phyloP scores from a whole-genome alignment of 1,284 basidiomycete genomes.

The Sphaerobolus stellatus region DNA sequence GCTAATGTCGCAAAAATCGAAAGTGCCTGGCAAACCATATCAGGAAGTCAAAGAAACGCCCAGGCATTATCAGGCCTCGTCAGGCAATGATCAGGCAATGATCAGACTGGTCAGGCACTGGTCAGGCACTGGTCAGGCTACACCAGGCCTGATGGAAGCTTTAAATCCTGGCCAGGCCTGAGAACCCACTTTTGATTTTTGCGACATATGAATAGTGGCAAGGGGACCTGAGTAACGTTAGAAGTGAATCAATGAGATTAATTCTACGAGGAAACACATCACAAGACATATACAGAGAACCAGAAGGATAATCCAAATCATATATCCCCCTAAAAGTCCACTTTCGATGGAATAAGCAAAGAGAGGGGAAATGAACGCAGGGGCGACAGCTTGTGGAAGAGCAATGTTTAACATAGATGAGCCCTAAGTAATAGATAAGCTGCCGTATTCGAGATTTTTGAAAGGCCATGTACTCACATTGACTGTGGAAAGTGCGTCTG shows the following conservation, averaged over 20 bases:
- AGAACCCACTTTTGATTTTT: too few species aligned
- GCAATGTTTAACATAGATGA: constrained; percentile 12
- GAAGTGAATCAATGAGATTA: constrained; percentile 3
- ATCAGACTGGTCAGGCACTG: too few species aligned
- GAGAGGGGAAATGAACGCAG: constrained; percentile 17
- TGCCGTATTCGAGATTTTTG: neutral
- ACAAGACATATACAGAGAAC: constrained; percentile 12
- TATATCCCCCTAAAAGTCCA: constrained; percentile 15
- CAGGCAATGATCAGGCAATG: too few species aligned
- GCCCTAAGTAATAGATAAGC: constrained; percentile 3
- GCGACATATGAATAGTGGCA: constrained; percentile 15
- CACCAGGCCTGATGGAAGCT: too few species aligned
- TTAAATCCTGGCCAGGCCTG: too few species aligned
- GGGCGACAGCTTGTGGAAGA: constrained; percentile 17
- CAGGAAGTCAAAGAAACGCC: too few species aligned
- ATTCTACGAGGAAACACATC: neutral
- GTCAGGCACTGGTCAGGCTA: too few species aligned
- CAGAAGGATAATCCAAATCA: constrained; percentile 17
- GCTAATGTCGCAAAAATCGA: too few species aligned
- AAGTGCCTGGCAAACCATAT: too few species aligned
- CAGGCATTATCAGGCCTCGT: too few species aligned
- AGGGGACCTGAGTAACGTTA: too few species aligned
- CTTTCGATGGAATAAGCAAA: constrained; percentile 20
- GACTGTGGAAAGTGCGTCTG: constrained; percentile 16
- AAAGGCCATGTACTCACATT: constrained; percentile 14